These are phyloP conservation scores for Trametes coccinea DNA, from an alignment of 768 basidiomycete species.

Conservation along the genomic window DNA sequence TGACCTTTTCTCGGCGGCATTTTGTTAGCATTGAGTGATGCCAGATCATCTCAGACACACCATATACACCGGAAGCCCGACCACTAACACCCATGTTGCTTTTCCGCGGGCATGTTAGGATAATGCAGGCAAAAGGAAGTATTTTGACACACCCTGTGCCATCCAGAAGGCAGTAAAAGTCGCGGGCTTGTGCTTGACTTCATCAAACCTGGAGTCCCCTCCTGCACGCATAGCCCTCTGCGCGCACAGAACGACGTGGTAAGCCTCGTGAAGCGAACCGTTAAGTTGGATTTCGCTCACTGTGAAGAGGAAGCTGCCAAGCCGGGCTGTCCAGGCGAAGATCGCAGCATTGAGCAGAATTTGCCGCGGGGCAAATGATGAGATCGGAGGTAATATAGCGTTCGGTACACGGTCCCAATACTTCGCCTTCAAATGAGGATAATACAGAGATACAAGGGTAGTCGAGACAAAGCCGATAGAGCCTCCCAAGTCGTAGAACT, in stretches of 20 bases:
- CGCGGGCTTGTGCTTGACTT: constrained; percentile 48
- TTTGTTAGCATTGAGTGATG: too few species aligned
- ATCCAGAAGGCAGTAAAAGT: constrained; percentile 64
- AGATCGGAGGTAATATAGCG: constrained; percentile 42
- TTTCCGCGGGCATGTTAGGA: neutral
- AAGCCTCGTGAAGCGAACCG: neutral
- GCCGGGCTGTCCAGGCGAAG: constrained; percentile 59
- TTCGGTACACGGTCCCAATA: constrained; percentile 41
- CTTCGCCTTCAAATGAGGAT: constrained; percentile 53
- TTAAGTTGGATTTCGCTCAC: constrained; percentile 35
- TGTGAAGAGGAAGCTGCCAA: constrained; percentile 59
- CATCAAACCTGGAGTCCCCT: constrained; percentile 66
- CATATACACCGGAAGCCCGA: constrained; percentile 70
- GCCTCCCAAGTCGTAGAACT: constrained; percentile 67
- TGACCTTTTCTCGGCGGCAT: constrained; percentile 34
- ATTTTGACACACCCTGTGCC: constrained; percentile 45
- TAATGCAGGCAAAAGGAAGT: constrained; percentile 1
- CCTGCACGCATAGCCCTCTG: constrained; percentile 53
- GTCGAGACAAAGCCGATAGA: constrained; percentile 66
- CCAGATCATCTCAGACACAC: constrained; percentile 23
- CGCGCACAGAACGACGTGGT: too few species aligned
- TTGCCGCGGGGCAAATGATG: constrained; percentile 60
- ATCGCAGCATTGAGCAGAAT: constrained; percentile 57
- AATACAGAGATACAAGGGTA: constrained; percentile 61
- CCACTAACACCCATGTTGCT: constrained; percentile 68